Conservation (phyloP, 768 basidiomycete genomes). For the Boletus bicolor region DNA sequence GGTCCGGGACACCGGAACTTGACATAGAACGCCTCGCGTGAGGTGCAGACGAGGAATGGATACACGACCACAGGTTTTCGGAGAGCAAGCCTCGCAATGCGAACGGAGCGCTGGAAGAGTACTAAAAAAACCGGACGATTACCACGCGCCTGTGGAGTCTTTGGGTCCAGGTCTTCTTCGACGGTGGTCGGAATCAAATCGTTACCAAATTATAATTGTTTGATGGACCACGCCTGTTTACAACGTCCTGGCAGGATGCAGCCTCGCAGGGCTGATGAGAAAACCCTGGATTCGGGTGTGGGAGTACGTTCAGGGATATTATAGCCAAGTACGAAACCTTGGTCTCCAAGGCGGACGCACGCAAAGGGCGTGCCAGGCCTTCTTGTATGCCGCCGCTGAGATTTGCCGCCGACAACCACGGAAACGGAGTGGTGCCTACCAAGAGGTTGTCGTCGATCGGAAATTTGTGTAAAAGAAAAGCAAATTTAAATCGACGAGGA, state of each 20-base stretch:
- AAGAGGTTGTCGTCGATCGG: not conserved
- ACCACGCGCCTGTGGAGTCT: slow-evolving; percentile 28
- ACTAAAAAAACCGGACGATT: slow-evolving; percentile 20
- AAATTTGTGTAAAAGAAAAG: slow-evolving; percentile 14
- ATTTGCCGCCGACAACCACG: slow-evolving; percentile 13
- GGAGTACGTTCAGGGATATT: slow-evolving; percentile 10
- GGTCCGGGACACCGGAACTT: slow-evolving; percentile 22
- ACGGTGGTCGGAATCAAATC: slow-evolving; percentile 7
- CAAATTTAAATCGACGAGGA: slow-evolving; percentile 1
- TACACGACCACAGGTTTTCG: slow-evolving; percentile 15
- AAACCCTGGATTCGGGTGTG: slow-evolving; percentile 24
- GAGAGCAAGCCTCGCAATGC: slow-evolving; percentile 3
- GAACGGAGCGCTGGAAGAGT: not conserved
- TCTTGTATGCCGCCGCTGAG: slow-evolving; percentile 16
- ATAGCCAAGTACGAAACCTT: slow-evolving; percentile 13
- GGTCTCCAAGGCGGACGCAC: slow-evolving; percentile 19
- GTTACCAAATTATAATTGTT: slow-evolving; percentile 24
- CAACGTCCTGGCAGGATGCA: slow-evolving; percentile 14
- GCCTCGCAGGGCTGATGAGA: slow-evolving; percentile 20
- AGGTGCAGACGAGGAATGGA: slow-evolving; percentile 6
- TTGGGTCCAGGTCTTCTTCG: slow-evolving; percentile 27
- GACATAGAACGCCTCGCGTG: not conserved
- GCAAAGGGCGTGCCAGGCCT: slow-evolving; percentile 30
- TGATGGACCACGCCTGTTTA: slow-evolving; percentile 9
- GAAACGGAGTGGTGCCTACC: slow-evolving; percentile 7